These are phyloP conservation scores for Buxus sempervirens DNA, from an alignment of 164 flowering plant genomes.

Conservation along the genomic window DNA sequence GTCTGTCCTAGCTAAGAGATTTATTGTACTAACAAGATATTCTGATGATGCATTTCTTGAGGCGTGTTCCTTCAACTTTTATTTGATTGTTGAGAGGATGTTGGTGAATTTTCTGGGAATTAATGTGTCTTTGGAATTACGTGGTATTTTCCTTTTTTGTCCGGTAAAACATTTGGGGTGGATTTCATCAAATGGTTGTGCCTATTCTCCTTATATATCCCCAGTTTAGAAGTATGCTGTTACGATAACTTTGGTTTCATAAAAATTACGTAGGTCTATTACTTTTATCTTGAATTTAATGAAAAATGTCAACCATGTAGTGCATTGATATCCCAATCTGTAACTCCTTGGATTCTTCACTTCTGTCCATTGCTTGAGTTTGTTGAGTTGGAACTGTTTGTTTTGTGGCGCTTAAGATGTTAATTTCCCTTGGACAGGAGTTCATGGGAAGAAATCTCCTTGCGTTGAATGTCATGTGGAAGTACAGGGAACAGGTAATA, in stretches of 20 bases:
- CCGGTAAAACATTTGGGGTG: no score
- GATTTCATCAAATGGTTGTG: no score
- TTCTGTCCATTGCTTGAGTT: background rate
- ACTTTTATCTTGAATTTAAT: background rate
- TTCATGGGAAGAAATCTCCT: conserved; percentile 95
- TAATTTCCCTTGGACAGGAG: conserved; percentile 50
- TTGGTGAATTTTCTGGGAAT: no score
- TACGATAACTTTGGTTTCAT: background rate
- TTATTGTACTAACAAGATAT: no score
- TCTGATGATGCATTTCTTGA: no score
- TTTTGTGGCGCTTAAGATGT: background rate
- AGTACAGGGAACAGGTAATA: conserved; percentile 88
- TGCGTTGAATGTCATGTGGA: conserved; percentile 99
- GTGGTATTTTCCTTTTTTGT: no score
- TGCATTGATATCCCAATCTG: background rate
- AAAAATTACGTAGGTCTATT: background rate
- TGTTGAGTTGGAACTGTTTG: background rate
- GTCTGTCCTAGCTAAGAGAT: no score
- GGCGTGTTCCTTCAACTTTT: no score
- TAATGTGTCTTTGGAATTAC: no score
- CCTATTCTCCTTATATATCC: no score
- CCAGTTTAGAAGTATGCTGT: no score
- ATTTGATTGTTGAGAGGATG: no score
- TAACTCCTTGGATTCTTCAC: background rate
- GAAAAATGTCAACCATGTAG: background rate